Evolutionary conservation across 1,139 yeast genomes (phyloP), one percentile per base, ranked within the genome.

Genomic region (Candida smagusa): DNA sequence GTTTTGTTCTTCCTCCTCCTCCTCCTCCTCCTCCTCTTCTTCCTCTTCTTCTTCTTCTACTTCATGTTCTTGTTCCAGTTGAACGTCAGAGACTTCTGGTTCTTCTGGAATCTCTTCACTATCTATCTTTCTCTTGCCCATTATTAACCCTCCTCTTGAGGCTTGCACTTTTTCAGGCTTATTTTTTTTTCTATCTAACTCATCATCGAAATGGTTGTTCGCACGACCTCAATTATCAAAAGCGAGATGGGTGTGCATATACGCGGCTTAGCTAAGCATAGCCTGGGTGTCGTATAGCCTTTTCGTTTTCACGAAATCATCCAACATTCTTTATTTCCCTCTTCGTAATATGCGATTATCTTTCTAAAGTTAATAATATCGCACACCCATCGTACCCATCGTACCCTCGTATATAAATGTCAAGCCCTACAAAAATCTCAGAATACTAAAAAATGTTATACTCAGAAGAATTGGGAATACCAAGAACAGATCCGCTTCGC

Each of bases 401-500:
- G n/a, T n/a, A n/a, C n/a, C 22, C 16, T 21, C 32, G 25, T 30
- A 30, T 30, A 30, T 22, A 25, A 30, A 21, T 12, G 16, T 12
- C 16, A n/a, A 28, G 21, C 13, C 21, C 31, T 22, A 16, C 30
- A n/a, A 27, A 19, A 21, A 21, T 21, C 29, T 5, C 30, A 12
- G n/a, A n/a, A n/a, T 5, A 16, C 19, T 16, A 16, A 16, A 16
- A 16, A n/a, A 63, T 61, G 68, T 63, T 59, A 37, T 83, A 83
- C 53, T 82, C 92, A 0, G 92, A 84, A 12, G 51, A 59, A 29
- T 49, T 83, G 19, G 85, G 85, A 0, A 54, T 87, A 8, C 80
- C 81, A 0, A 68, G 63, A 38, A 84, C 97, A 0, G 96, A 92
- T 48, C 74, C 75, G 2, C 50, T 60, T 1, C 69, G 79, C 22